phyloP scores from a whole-genome alignment of 495 filamentous ascomycete species.

The Haplographium delicatum region DNA sequence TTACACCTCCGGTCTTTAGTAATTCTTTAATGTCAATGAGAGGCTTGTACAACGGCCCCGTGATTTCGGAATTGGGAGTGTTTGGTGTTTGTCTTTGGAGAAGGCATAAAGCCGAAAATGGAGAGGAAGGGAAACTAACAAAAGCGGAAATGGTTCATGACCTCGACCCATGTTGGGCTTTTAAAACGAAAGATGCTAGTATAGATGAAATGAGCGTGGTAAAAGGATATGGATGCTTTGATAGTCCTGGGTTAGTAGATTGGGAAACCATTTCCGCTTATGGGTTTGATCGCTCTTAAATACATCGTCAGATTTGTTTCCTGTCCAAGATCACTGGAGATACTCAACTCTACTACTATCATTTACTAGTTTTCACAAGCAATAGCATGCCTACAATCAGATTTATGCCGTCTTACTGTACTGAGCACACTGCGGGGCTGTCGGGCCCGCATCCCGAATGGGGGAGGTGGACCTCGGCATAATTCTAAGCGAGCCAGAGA shows the following conservation, averaged over 20 bases:
- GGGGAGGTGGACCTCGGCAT: too few relatives aligned
- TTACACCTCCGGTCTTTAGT: constrained; percentile 70
- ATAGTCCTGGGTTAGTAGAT: constrained; percentile 46
- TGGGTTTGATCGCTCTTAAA: too few relatives aligned
- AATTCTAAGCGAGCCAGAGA: too few relatives aligned
- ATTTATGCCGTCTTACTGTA: too few relatives aligned
- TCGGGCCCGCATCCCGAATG: too few relatives aligned
- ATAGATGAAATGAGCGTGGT: constrained; percentile 94
- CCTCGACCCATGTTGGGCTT: constrained; percentile 57
- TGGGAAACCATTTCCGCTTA: too few relatives aligned
- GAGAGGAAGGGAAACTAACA: constrained; percentile 58
- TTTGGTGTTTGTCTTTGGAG: constrained; percentile 89
- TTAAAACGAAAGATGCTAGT: constrained; percentile 83
- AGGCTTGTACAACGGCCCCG: constrained; percentile 66
- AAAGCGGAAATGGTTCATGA: constrained; percentile 42
- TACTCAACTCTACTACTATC: too few relatives aligned
- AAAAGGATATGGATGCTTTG: constrained; percentile 88
- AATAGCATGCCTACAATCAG: too few relatives aligned
- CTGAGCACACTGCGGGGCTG: too few relatives aligned
- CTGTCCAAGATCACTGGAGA: too few relatives aligned
- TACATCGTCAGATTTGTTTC: too few relatives aligned
- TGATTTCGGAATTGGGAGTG: constrained; percentile 85
- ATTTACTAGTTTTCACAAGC: too few relatives aligned
- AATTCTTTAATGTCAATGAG: constrained; percentile 80
- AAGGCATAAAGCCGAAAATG: constrained; percentile 42